Conservation (phyloP, 2,329 filamentous ascomycete genomes). For the Colletotrichum horii region DNA sequence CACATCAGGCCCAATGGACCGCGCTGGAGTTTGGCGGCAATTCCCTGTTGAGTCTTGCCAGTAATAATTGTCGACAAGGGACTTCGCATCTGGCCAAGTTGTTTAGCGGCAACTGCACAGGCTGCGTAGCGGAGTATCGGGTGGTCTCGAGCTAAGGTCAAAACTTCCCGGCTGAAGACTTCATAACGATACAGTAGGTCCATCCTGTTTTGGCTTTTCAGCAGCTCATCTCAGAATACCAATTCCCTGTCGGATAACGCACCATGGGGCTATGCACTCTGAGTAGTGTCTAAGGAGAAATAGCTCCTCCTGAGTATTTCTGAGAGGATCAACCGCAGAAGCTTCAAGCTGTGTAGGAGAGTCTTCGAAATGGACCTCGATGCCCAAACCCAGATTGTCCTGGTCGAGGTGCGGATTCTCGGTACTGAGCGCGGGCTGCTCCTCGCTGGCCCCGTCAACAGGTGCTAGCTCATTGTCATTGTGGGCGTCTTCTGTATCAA, state of each 20-base stretch:
- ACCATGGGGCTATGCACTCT: neutral
- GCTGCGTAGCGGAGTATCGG: neutral
- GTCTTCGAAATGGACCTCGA: neutral
- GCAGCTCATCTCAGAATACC: neutral
- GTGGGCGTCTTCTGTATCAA: neutral
- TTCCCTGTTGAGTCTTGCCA: neutral
- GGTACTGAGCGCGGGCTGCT: accelerated
- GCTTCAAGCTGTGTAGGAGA: neutral
- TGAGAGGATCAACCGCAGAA: neutral
- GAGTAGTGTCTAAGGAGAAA: neutral
- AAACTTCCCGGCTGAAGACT: neutral
- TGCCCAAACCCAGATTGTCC: neutral
- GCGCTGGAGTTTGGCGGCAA: neutral
- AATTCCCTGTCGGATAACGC: neutral
- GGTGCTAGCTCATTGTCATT: neutral
- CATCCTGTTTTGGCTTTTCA: neutral
- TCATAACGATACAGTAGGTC: neutral
- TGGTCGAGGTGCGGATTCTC: neutral
- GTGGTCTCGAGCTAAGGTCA: neutral
- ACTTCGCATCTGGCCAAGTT: neutral
- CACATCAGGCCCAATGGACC: neutral
- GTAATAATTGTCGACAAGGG: neutral
- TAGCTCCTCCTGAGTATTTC: neutral
- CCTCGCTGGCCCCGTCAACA: neutral
- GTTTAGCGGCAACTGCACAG: neutral